These are phyloP conservation scores for Samsoniella hepiali DNA, from an alignment of 2,329 filamentous ascomycete species.

Conservation along the genomic window DNA sequence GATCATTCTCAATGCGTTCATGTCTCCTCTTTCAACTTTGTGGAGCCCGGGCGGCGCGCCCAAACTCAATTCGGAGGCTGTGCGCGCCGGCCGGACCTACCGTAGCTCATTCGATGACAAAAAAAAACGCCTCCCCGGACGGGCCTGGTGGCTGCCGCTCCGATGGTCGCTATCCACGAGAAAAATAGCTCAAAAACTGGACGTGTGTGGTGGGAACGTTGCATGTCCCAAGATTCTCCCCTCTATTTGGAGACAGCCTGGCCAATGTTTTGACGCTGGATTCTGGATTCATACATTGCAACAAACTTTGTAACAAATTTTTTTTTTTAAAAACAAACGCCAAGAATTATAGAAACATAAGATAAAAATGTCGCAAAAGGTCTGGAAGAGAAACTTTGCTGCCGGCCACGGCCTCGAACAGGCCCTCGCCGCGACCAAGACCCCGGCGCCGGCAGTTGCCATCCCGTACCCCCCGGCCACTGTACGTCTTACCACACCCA, in stretches of 20 bases:
- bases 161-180: neutral
- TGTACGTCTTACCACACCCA: slow-evolving; percentile 20
- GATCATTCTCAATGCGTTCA: neutral
- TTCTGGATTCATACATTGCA: neutral
- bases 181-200: slow-evolving; percentile 13
- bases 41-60: slow-evolving; percentile 2
- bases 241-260: neutral
- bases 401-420: slow-evolving; percentile 28
- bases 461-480: slow-evolving; percentile 25
- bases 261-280: neutral
- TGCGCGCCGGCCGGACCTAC: neutral
- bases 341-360: neutral
- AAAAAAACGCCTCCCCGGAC: neutral
- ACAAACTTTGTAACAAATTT: too few relatives aligned
- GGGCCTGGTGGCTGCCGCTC: neutral
- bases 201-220: slow-evolving; percentile 5
- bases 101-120: neutral
- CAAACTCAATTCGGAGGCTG: neutral
- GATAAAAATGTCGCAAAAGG: slow-evolving; percentile 35
- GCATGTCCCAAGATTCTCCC: neutral
- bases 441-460: slow-evolving; percentile 17
- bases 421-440: slow-evolving; percentile 25
- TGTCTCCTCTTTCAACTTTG: neutral
- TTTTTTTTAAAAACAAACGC: too few relatives aligned
- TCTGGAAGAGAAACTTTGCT: slow-evolving; percentile 28